These are phyloP conservation scores for Colletotrichum neosansevieriae DNA, from an alignment of 2,329 filamentous ascomycete species.

Conservation along the genomic window DNA sequence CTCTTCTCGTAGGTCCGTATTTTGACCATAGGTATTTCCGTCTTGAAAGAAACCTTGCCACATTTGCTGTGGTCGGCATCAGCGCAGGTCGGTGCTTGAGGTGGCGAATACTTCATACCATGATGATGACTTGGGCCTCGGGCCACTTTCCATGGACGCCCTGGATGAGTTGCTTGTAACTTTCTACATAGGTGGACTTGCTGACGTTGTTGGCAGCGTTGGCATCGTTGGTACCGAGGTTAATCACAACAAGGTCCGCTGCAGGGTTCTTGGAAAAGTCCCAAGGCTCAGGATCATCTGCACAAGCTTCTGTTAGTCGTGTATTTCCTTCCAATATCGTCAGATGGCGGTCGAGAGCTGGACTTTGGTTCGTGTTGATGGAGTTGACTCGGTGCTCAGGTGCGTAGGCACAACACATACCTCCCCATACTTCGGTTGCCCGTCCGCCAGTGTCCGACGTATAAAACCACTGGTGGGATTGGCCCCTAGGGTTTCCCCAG, in stretches of 20 bases:
- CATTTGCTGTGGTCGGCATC: conserved; percentile 54
- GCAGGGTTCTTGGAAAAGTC: conserved; percentile 56
- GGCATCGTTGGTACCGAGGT: conserved; percentile 61
- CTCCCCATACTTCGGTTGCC: conserved; percentile 56
- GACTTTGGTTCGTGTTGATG: conserved; percentile 14
- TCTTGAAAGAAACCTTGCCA: conserved; percentile 65
- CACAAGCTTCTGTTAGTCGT: conserved; percentile 21
- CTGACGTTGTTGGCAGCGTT: conserved; percentile 57
- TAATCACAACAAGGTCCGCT: conserved; percentile 60
- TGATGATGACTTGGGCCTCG: conserved; percentile 57
- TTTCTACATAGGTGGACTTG: conserved; percentile 53
- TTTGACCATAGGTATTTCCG: conserved; percentile 63
- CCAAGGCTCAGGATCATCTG: conserved; percentile 58
- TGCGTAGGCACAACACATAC: conserved; percentile 46
- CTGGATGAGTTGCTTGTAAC: conserved; percentile 58
- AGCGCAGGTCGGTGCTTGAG: background rate
- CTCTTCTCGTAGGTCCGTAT: conserved; percentile 61
- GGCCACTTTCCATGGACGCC: conserved; percentile 61
- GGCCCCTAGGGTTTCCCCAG: conserved; percentile 63
- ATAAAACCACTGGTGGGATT: conserved; percentile 69
- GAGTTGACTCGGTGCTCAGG: background rate
- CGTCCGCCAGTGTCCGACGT: conserved; percentile 65
- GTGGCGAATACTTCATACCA: conserved; percentile 48
- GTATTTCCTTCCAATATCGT: background rate
- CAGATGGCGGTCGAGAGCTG: background rate